These are phyloP conservation scores for Boletus rubroflammeus DNA, from an alignment of 768 basidiomycete genomes.

Conservation along the genomic window DNA sequence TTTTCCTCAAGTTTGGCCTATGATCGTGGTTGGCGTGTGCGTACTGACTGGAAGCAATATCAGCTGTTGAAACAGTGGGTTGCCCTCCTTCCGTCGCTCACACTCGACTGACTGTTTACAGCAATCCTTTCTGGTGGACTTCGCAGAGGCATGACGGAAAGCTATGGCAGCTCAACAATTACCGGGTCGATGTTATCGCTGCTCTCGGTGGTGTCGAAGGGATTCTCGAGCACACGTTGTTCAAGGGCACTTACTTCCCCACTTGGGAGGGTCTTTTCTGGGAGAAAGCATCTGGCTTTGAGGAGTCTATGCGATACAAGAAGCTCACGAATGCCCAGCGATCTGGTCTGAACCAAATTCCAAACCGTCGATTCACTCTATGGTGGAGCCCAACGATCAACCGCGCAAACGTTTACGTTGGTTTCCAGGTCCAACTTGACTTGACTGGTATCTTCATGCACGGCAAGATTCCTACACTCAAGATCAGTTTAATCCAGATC, in stretches of 20 bases:
- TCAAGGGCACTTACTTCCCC: constrained; percentile 97
- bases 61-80: constrained; percentile 86
- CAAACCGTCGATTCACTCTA: constrained; percentile 97
- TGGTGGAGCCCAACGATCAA: constrained; percentile 99
- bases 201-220: constrained; percentile 95
- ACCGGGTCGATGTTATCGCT: constrained; percentile 98
- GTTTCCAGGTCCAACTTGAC: constrained; percentile 99
- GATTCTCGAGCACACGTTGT: constrained; percentile 93
- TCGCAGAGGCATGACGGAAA: constrained; percentile 96
- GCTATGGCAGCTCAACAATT: constrained; percentile 96
- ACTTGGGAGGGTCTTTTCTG: constrained; percentile 99
- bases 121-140: constrained; percentile 99
- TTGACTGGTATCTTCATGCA: constrained; percentile 98
- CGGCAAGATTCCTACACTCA: constrained; percentile 96
- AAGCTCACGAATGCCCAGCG: constrained; percentile 98
- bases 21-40: constrained; percentile 98
- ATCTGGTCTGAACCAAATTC: constrained; percentile 96
- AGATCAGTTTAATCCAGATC: constrained; percentile 99
- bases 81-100: not conserved
- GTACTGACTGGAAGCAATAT: constrained; percentile 98
- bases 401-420: constrained; percentile 98
- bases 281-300: constrained; percentile 98
- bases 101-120: constrained; percentile 29
- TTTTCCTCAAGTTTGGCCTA: constrained; percentile 68
- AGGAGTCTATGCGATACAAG: constrained; percentile 94